Evolutionary conservation across 768 basidiomycete species (phyloP), one percentile per base, ranked within the genome.

Genomic region (Multifurca ochricompacta): DNA sequence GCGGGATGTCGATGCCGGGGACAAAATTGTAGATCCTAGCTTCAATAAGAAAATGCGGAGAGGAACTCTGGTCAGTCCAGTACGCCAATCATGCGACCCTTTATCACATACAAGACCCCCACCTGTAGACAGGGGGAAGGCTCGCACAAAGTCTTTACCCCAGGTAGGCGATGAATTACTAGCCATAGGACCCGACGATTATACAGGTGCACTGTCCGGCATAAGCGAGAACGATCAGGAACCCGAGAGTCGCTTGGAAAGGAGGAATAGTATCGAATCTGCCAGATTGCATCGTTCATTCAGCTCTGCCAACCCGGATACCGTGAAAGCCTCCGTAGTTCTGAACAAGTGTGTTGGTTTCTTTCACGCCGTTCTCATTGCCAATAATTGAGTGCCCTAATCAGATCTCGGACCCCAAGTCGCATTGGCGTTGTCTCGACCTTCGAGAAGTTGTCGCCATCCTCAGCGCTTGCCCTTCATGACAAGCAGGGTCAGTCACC

Each of bases 101-200:
- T n/a, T 30, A 25, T 25, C 36, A 6, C 43, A 32, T 51, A 34
- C 49, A 41, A 46, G 13, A 13, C 30, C 23, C 8, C 42, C 35
- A 23, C 23, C 9, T 35, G 31, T 19, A 21, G 21, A 34, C 28
- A 39, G 5, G 23, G 44, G 34, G 19, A 31, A 51, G 14, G n/a
- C 8, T 3, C 31, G 32, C 19, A 25, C 25, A 3, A 32, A 27
- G n/a, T 21, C 13, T n/a, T n/a, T 21, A 16, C 19, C 36, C 14
- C 28, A 39, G 21, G 48, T 46, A 14, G 37, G 30, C 8, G 18
- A 45, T 25, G 43, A 45, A 28, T 11, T n/a, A 19, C 36, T 21
- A 14, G 31, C 18, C 14, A 34, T 49, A 18, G 54, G 48, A 30
- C 35, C 53, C 14, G 44, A 59, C 23, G 58, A 59, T 25, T 59